Conservation (phyloP, 176 grass and related monocot genomes). For the Typha latifolia region DNA sequence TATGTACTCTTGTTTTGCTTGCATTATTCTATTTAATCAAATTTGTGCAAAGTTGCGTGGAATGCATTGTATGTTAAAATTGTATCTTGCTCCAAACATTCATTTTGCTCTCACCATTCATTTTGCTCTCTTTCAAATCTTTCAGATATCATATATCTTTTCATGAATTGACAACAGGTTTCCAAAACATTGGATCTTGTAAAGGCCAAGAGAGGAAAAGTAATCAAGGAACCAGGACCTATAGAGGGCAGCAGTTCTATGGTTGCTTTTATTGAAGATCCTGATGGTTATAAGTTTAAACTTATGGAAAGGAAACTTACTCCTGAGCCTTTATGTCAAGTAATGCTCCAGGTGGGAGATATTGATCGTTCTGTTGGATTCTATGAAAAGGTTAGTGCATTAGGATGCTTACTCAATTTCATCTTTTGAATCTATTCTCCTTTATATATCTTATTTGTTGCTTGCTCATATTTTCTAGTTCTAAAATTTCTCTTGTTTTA, state of each 20-base stretch:
- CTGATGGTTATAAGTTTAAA: conserved; percentile 92
- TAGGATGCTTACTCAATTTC: not conserved
- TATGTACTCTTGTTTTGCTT: too few species aligned
- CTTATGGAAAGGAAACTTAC: conserved; percentile 87
- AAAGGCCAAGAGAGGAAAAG: conserved; percentile 88
- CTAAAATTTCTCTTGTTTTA: not conserved
- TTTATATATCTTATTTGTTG: too few species aligned
- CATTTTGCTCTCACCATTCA: conserved; percentile 4
- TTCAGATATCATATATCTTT: conserved; percentile 6
- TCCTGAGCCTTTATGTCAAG: conserved; percentile 86
- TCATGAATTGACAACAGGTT: conserved; percentile 32
- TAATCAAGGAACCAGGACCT: conserved; percentile 80
- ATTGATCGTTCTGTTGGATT: conserved; percentile 79
- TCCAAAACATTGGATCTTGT: conserved; percentile 85
- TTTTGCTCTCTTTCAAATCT: conserved; percentile 3
- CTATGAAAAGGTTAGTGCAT: conserved; percentile 68
- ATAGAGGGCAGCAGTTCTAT: conserved; percentile 75
- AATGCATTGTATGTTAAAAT: conserved; percentile 16
- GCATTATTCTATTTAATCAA: too few species aligned
- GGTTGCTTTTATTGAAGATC: conserved; percentile 93
- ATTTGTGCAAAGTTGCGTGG: not conserved
- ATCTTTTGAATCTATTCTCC: too few species aligned
- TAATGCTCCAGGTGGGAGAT: conserved; percentile 95
- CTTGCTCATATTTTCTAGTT: too few species aligned
- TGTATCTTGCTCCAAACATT: not conserved